These are phyloP conservation scores for Phytopythium boreale DNA, from an alignment of 352 stramenopile genomes.

Conservation along the genomic window DNA sequence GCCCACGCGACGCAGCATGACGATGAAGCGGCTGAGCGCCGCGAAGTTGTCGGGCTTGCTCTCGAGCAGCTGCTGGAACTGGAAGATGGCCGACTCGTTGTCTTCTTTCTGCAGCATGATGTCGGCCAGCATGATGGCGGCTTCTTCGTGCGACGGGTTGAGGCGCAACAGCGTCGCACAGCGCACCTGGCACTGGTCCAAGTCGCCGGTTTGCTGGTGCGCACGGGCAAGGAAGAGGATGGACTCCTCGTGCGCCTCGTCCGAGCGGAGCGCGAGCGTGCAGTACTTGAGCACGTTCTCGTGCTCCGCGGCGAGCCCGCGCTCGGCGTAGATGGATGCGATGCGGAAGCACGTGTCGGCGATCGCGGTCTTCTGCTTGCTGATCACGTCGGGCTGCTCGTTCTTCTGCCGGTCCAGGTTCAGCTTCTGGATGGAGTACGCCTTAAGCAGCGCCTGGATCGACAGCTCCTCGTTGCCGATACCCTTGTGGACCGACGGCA, in stretches of 20 bases:
- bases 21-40: constrained; percentile 85
- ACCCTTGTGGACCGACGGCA: constrained; percentile 78
- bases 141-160: constrained; percentile 82
- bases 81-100: constrained; percentile 84
- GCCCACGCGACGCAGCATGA: constrained; percentile 82
- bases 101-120: constrained; percentile 88
- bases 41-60: constrained; percentile 89
- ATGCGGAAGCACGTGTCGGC: constrained; percentile 86
- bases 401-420: constrained; percentile 81
- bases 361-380: constrained; percentile 65
- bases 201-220: constrained; percentile 65
- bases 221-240: constrained; percentile 82
- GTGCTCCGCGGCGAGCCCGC: constrained; percentile 14
- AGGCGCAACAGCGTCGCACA: constrained; percentile 81
- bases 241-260: constrained; percentile 80
- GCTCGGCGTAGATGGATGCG: constrained; percentile 58
- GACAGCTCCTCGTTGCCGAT: constrained; percentile 63
- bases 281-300: constrained; percentile 83
- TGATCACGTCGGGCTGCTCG: constrained; percentile 77
- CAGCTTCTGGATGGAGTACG: constrained; percentile 82
- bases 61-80: constrained; percentile 89
- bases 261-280: constrained; percentile 65
- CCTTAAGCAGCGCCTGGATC: constrained; percentile 79
- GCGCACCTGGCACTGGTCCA: constrained; percentile 85
- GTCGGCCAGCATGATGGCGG: constrained; percentile 89